phyloP scores from a whole-genome alignment of 371 early-diverging fungal genomes.

The Mycotypha africana region DNA sequence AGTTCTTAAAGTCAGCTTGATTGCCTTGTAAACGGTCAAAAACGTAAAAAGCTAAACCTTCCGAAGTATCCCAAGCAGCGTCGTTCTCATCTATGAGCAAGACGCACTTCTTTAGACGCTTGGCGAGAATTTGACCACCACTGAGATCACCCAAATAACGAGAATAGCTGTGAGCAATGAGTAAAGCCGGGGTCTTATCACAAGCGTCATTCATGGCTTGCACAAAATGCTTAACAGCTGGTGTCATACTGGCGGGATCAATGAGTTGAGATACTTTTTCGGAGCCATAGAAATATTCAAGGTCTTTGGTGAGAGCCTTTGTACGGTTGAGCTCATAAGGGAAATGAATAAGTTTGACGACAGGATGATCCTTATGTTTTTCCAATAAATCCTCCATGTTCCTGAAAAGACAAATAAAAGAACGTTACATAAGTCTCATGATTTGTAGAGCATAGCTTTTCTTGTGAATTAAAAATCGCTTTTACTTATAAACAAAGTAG shows the following conservation, averaged over 20 bases:
- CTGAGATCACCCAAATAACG: conserved; percentile 63
- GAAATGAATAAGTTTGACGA: conserved; percentile 49
- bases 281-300: conserved; percentile 50
- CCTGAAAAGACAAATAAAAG: conserved; percentile 5
- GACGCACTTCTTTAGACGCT: conserved; percentile 49
- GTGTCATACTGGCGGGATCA: conserved; percentile 36
- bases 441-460: too few species aligned
- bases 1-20: conserved; percentile 50
- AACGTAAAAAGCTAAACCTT: conserved; percentile 47
- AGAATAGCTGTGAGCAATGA: conserved; percentile 57
- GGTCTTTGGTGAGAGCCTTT: conserved; percentile 40
- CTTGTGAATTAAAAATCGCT: too few species aligned
- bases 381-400: conserved; percentile 51
- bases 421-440: neutral
- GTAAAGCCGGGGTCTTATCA: conserved; percentile 40
- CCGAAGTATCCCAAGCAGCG: conserved; percentile 32
- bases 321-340: conserved; percentile 46
- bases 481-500: conserved; percentile 44
- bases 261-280: conserved; percentile 34
- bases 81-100: conserved; percentile 27
- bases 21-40: conserved; percentile 51
- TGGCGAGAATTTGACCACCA: conserved; percentile 57
- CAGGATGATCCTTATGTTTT: conserved; percentile 42
- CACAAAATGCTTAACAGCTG: conserved; percentile 47
- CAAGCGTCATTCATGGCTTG: conserved; percentile 45